Conservation (phyloP, 495 filamentous ascomycete species). For the Hypoxylon fragiforme region DNA sequence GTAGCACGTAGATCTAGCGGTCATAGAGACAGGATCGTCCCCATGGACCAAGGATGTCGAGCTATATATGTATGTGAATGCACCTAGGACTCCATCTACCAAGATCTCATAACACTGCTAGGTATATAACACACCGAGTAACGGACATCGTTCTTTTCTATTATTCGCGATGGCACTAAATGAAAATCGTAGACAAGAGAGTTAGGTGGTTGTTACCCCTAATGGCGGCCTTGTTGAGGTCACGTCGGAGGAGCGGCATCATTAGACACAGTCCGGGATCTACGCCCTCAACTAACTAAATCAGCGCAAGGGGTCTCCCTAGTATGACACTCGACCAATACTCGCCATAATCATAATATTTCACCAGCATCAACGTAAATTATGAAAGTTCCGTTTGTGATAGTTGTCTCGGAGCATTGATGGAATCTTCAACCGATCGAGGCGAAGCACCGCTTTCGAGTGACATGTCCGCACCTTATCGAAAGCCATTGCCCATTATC, state of each 20-base stretch:
- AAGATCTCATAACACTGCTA: too few relatives aligned
- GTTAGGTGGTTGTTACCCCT: slow-evolving; percentile 13
- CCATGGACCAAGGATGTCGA: neutral
- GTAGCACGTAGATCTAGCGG: neutral
- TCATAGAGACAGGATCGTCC: neutral
- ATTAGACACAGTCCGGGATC: slow-evolving; percentile 32
- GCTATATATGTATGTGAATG: slow-evolving; percentile 11
- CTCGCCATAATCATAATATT: slow-evolving; percentile 15
- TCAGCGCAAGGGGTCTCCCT: slow-evolving; percentile 28
- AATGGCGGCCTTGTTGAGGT: slow-evolving; percentile 32
- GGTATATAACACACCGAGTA: neutral
- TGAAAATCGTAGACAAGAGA: neutral
- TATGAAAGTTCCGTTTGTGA: slow-evolving; percentile 4
- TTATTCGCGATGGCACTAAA: slow-evolving; percentile 2
- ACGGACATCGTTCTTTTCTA: neutral
- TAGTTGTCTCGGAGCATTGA: neutral
- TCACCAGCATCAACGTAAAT: neutral
- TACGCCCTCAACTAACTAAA: slow-evolving; percentile 36
- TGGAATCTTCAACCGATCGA: slow-evolving; percentile 12
- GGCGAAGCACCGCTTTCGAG: slow-evolving; percentile 15
- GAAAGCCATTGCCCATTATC: slow-evolving; percentile 31
- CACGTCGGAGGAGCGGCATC: slow-evolving; percentile 34
- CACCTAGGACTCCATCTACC: too few relatives aligned
- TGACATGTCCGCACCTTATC: slow-evolving; percentile 29
- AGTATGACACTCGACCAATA: slow-evolving; percentile 32